Base-by-base conservation (phyloP, 192 early-diverging fungal species). In the Coemansia sp. region DNA sequence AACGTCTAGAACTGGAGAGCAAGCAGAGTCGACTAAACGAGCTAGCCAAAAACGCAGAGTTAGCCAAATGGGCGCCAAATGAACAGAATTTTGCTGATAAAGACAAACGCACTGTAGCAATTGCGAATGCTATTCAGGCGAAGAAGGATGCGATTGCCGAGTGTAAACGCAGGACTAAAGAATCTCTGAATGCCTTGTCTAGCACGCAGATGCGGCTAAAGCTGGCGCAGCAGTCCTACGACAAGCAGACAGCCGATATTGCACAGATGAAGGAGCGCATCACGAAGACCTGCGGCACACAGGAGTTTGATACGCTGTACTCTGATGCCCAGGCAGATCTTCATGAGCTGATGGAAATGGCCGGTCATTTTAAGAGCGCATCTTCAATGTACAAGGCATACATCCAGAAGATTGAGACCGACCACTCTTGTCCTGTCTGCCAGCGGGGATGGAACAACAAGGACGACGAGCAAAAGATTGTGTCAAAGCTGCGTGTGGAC, bases 381-480 rank as follows among this genome's bases (percentile, higher is more conserved):
- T 63, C 75, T 42, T 69, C 78, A 3, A 84, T 94, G 77, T 95
- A 93, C 66, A 66, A 43, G 18, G 83, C 88, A 5, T 95, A 89
- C 54, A 72, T 92, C n/a, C 65, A 71, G 13, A 85, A 88, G 66
- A 84, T 87, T n/a, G 71, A 93, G 58, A 76, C 73, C 13, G 82
- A 78, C 43, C 85, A 90, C 41, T 73, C 84, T 26, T 98, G 96
- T 61, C 92, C 95, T 10, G 82, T 98, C 7, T 98, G 96, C 72
- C 75, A 75, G 15, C 88, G 93, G n/a, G 79, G 77, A 0, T 97
- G 95, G 77, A 74, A 73, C n/a, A 65, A 62, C 42, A 73, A 85
- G 12, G 62, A 77, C 8, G 92, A 82, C 58, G 75, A 77, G 43
- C 54, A 36, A 18, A 65, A 72, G 46, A 61, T 82, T 7, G 62